These are phyloP conservation scores for Cutaneotrichosporon sp. DNA, from an alignment of 1,284 basidiomycete species.

Conservation along the genomic window DNA sequence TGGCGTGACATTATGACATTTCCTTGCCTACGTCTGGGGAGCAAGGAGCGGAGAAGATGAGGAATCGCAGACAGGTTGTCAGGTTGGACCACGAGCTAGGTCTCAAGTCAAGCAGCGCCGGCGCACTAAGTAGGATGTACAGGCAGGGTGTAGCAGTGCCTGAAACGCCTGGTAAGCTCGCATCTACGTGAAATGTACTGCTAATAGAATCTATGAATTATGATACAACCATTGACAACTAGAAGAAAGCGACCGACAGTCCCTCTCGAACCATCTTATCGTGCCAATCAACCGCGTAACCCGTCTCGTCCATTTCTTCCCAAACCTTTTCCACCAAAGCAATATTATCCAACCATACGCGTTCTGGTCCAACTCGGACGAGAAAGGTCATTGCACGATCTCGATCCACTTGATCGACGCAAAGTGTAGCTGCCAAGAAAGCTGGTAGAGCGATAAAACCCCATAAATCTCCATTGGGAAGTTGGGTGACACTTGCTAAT, in stretches of 20 bases:
- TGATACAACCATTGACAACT: conserved; percentile 2
- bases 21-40: no score
- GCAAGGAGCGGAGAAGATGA: no score
- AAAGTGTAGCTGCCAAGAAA: conserved; percentile 33
- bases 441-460: conserved; percentile 34
- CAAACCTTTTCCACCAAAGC: conserved; percentile 37
- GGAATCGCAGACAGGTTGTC: no score
- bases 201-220: not conserved
- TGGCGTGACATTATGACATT: no score
- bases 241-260: conserved; percentile 36
- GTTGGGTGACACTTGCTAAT: conserved; percentile 27
- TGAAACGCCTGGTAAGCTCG: no score
- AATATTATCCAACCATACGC: conserved; percentile 39
- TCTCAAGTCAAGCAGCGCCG: no score
- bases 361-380: conserved; percentile 31
- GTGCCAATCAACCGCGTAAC: conserved; percentile 34
- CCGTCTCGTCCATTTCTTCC: conserved; percentile 37
- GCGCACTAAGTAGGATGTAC: no score
- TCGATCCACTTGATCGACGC: conserved; percentile 28
- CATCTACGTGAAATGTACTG: not conserved
- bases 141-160: no score
- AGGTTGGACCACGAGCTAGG: no score
- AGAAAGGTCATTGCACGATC: conserved; percentile 30
- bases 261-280: conserved; percentile 38
- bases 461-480: conserved; percentile 35